Percentiles rank a stretch among this genome's conserved stretches.
Conservation (phyloP, 2,329 filamentous ascomycete genomes). For the Paraphaeosphaeria minitans region DNA sequence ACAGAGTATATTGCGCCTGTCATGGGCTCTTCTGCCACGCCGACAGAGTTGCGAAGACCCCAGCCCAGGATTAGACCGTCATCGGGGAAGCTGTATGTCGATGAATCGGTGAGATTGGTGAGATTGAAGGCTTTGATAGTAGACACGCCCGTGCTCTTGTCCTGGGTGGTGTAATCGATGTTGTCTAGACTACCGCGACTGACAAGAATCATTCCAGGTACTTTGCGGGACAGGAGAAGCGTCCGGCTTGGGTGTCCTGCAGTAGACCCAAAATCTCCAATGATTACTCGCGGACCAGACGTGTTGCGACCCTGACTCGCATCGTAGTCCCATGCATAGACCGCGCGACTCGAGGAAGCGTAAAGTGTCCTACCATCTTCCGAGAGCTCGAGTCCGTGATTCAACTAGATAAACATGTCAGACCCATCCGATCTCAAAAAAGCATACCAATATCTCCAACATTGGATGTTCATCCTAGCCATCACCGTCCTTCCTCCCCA, state of each 20-base stretch:
- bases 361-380: slow-evolving; percentile 57
- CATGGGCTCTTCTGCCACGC: slow-evolving; percentile 66
- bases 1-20: slow-evolving; percentile 61
- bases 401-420: slow-evolving; percentile 43
- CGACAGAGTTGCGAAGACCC: slow-evolving; percentile 76
- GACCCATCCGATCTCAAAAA: background rate
- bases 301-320: slow-evolving; percentile 53
- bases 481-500: background rate
- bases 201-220: slow-evolving; percentile 65
- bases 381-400: slow-evolving; percentile 59
- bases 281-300: slow-evolving; percentile 57
- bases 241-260: slow-evolving; percentile 70
- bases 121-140: slow-evolving; percentile 69
- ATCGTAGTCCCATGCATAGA: slow-evolving; percentile 70
- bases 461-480: too few relatives aligned
- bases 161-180: slow-evolving; percentile 61
- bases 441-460: too few relatives aligned
- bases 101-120: slow-evolving; percentile 44
- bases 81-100: slow-evolving; percentile 56
- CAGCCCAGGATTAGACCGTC: slow-evolving; percentile 62
- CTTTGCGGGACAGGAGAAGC: slow-evolving; percentile 63
- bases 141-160: slow-evolving; percentile 63
- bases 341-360: slow-evolving; percentile 62
- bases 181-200: slow-evolving; percentile 69
- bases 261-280: slow-evolving; percentile 64